These are phyloP conservation scores for Astrothelium subdiscretum DNA, from an alignment of 495 filamentous ascomycete species.

Conservation along the genomic window DNA sequence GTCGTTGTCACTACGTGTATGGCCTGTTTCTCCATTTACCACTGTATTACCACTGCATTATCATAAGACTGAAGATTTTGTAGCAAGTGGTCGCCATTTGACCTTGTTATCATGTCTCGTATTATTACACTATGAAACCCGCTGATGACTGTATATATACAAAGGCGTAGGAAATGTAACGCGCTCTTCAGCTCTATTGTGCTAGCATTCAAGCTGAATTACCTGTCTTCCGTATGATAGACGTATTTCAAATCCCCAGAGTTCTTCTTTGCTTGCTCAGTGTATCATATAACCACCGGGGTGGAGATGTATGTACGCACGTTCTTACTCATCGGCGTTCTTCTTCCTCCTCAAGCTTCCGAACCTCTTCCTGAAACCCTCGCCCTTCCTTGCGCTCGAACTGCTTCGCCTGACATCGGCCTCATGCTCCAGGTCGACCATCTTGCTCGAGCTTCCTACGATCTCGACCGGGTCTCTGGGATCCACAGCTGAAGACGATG, in stretches of 20 bases:
- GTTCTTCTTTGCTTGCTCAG: background rate
- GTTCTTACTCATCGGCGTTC: constrained; percentile 4
- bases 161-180: background rate
- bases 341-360: constrained; percentile 22
- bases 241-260: background rate
- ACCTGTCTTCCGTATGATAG: no score
- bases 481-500: constrained; percentile 4
- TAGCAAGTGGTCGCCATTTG: no score
- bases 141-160: background rate
- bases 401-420: background rate
- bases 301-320: background rate
- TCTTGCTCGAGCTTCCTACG: constrained; percentile 16
- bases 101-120: no score
- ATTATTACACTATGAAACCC: background rate
- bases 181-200: background rate
- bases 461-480: constrained; percentile 14
- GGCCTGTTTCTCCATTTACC: no score
- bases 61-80: no score
- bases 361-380: constrained; percentile 20
- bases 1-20: no score
- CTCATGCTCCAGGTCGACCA: constrained; percentile 14
- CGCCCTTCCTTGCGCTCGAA: background rate
- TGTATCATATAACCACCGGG: constrained; percentile 2
- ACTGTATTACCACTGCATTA: no score
- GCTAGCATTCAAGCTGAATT: no score